phyloP scores from a whole-genome alignment of 345 rosid species.

The Anastatica hierochuntica region DNA sequence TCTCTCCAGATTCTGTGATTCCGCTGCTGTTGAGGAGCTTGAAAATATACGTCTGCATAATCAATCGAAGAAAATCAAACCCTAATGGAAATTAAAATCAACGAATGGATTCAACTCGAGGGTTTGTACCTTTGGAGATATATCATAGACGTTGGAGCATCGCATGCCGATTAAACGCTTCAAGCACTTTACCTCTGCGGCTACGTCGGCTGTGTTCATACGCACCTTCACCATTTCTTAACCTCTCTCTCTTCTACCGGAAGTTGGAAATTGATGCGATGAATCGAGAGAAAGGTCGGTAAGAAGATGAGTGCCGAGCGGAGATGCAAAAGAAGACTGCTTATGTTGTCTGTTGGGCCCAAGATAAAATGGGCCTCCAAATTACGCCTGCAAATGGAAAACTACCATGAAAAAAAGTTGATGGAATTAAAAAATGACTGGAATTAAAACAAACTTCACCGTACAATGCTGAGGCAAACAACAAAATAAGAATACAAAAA shows the following conservation, averaged over 20 bases:
- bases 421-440: too few relatives aligned
- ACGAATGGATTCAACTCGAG: background rate
- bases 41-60: constrained; percentile 73
- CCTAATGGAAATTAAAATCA: background rate
- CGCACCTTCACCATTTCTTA: constrained; percentile 84
- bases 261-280: background rate
- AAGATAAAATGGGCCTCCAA: too few relatives aligned
- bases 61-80: background rate
- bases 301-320: too few relatives aligned
- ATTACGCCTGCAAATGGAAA: too few relatives aligned
- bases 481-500: too few relatives aligned
- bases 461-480: too few relatives aligned
- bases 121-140: constrained; percentile 69
- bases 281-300: too few relatives aligned
- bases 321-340: too few relatives aligned
- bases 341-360: too few relatives aligned
- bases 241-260: background rate
- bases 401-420: too few relatives aligned
- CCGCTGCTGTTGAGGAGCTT: constrained; percentile 98
- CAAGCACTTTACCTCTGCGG: constrained; percentile 92
- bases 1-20: constrained; percentile 90
- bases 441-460: too few relatives aligned
- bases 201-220: constrained; percentile 99
- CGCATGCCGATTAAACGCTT: constrained; percentile 89
- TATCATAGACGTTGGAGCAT: constrained; percentile 95